Evolutionary conservation across 768 basidiomycete species (phyloP), one percentile per base, ranked within the genome.

Genomic region (Chalciporus sphaerocephalus): DNA sequence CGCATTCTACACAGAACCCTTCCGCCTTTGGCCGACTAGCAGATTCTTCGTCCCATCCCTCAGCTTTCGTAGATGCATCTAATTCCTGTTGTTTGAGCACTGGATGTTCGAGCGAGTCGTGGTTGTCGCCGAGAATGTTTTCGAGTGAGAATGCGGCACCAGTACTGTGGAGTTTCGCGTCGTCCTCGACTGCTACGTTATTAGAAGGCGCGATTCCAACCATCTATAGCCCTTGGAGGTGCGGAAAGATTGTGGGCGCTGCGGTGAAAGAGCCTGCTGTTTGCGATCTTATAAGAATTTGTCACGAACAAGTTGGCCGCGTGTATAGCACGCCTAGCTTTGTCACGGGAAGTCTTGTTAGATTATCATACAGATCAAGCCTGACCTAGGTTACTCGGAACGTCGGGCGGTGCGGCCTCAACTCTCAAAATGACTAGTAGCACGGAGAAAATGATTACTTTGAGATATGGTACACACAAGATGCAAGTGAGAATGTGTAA

Each of bases 1-100:
- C 90, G 60, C 90, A 92, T 64, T 92, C 90, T 42, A 91, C 64
- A 51, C 90, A 92, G 57, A 73, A 85, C 0, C 87, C 88, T 42
- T 87, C 81, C 10, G 69, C 64, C 12, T 71, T 67, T 8, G 74
- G 69, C 32, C 65, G 71, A 46, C 64, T 61, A 0, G 61, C 58
- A 10, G 71, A 69, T 61, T 86, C 85, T 54, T 88, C 83, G 46
- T 87, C 83, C 83, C 83, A 85, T 11, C 81, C 84, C 30, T 70
- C 70, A 9, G 71, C 67, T 17, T 64, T 57, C 27, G 68, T 65
- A 42, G 63, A 59, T 6, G 58, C 53, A n/a, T 63, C 60, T n/a
- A 57, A 42, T 37, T 70, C 71, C 20, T 49, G 58, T 21, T 57
- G 61, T 46, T 61, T 65, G 40, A 63, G 51, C 2, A 48, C 53